These are phyloP conservation scores for Massariosphaeria phaeospora DNA, from an alignment of 495 filamentous ascomycete genomes.

Conservation along the genomic window DNA sequence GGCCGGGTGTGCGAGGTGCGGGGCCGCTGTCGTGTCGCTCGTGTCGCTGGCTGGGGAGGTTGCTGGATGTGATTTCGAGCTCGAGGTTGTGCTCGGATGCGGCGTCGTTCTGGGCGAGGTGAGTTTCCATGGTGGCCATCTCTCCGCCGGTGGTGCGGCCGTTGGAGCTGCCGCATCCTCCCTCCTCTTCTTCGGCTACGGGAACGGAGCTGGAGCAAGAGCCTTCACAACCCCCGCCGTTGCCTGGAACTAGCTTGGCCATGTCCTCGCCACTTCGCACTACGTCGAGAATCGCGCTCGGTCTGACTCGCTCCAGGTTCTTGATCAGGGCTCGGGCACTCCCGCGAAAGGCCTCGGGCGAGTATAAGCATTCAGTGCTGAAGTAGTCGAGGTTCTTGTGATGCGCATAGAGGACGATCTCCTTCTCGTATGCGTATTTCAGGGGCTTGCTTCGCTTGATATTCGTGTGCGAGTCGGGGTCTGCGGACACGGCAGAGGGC, in stretches of 20 bases:
- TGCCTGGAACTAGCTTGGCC: slow-evolving; percentile 73
- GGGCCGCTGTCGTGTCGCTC: slow-evolving; percentile 35
- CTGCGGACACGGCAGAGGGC: slow-evolving; percentile 56
- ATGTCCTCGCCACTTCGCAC: slow-evolving; percentile 95
- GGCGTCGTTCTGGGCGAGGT: slow-evolving; percentile 62
- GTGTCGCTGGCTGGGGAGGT: not conserved
- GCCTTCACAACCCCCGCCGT: slow-evolving; percentile 36
- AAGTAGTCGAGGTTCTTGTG: slow-evolving; percentile 97
- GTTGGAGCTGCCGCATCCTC: slow-evolving; percentile 71
- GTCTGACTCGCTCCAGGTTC: slow-evolving; percentile 84
- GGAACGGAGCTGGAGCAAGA: slow-evolving; percentile 32
- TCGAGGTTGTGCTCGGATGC: slow-evolving; percentile 55
- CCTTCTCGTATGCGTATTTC: slow-evolving; percentile 98
- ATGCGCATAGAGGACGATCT: slow-evolving; percentile 95
- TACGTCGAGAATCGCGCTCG: slow-evolving; percentile 90
- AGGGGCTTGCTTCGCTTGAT: slow-evolving; percentile 92
- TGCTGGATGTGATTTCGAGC: slow-evolving; percentile 57
- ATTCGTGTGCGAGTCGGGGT: slow-evolving; percentile 40
- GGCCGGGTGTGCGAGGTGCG: slow-evolving; percentile 2
- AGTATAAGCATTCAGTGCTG: slow-evolving; percentile 96
- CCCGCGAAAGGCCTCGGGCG: slow-evolving; percentile 94
- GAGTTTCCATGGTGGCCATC: slow-evolving; percentile 89
- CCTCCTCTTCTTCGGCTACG: slow-evolving; percentile 54
- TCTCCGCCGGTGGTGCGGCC: slow-evolving; percentile 69
- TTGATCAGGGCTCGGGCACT: slow-evolving; percentile 90